These are phyloP conservation scores for Coniferiporia sulphurascens DNA, from an alignment of 1,284 basidiomycete genomes.

Conservation along the genomic window DNA sequence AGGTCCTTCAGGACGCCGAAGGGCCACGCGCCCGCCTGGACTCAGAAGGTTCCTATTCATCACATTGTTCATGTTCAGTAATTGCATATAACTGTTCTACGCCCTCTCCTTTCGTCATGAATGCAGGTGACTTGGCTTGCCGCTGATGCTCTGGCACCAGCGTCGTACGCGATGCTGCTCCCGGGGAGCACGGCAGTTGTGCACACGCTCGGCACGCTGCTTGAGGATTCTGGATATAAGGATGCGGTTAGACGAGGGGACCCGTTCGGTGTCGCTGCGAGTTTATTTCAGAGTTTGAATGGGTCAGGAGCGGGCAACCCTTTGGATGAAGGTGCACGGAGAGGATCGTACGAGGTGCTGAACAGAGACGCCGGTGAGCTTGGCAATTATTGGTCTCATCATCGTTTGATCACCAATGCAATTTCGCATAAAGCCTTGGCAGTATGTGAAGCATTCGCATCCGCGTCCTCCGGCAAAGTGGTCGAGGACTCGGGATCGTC, in stretches of 20 bases:
- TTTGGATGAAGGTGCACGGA: constrained; percentile 42
- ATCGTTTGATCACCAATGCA: constrained; percentile 11
- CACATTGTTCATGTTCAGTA: constrained; percentile 5
- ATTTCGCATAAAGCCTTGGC: constrained; percentile 48
- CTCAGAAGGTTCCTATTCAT: constrained; percentile 47
- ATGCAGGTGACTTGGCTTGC: constrained; percentile 76
- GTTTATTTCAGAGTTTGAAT: constrained; percentile 35
- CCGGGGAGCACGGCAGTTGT: constrained; percentile 73
- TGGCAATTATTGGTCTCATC: neutral
- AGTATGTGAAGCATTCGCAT: constrained; percentile 67
- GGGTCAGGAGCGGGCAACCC: constrained; percentile 52
- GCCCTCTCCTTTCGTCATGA: neutral
- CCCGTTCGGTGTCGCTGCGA: constrained; percentile 47
- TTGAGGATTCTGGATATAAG: constrained; percentile 86
- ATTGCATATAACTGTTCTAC: neutral
- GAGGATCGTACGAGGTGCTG: constrained; percentile 68
- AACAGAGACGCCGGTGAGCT: constrained; percentile 87
- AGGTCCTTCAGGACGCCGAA: constrained; percentile 81
- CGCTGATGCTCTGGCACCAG: constrained; percentile 75
- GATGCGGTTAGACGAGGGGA: constrained; percentile 55
- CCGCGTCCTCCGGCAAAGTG: constrained; percentile 28
- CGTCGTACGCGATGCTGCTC: constrained; percentile 68
- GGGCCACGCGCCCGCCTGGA: constrained; percentile 88
- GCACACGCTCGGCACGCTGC: constrained; percentile 90
- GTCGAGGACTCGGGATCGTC: constrained; percentile 26